Base-by-base conservation (phyloP, 441 rosid species). In the Sinapis alba region DNA sequence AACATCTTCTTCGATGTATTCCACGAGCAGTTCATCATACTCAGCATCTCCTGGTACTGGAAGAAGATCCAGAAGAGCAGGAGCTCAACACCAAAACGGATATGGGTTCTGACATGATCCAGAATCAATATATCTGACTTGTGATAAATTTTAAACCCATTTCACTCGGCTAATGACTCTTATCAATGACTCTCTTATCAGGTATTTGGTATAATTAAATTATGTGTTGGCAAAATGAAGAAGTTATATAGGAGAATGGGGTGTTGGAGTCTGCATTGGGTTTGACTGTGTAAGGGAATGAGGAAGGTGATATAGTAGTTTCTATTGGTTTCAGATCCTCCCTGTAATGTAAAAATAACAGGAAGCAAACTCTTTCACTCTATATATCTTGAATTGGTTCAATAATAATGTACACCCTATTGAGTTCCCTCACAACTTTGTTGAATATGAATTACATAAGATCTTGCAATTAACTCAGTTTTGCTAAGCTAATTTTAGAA, bases 1-100 rank as follows among this genome's bases (percentile, higher is more conserved):
- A 3, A 83, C 89, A 32, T 87, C 98, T 27, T 83, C 91, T 5
- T 83, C 93, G 7, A 77, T 82, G 78, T 94, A 87, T 80, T 77
- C 87, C 4, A 80, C 82, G 10, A 86, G 86, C 80, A 80, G 88
- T 80, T 68, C 81, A 30, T 62, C 81, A 32, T 68, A 41, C 74
- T 7, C 78, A 0, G 28, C 78, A 18, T 61, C 81, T 41, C 66
- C 74, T 2, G n/a, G 62, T 54, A 61, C 71, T 13, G 65, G 65
- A 47, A 78, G 81, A 30, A 78, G 81, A 78, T 78, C 45, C 3
- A 68, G 81, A 73, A 68, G 81, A 67, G 26, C 41, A 59, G 77
- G 77, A 66, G 77, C 61, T 72, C 81, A 72, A 27, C 74, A 78
- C 65, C 81, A 78, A 62, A 78, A 68, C 34, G 78, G 81, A 67